phyloP scores from a whole-genome alignment of 1,284 basidiomycete genomes.

The Fomitopsis pinicola region DNA sequence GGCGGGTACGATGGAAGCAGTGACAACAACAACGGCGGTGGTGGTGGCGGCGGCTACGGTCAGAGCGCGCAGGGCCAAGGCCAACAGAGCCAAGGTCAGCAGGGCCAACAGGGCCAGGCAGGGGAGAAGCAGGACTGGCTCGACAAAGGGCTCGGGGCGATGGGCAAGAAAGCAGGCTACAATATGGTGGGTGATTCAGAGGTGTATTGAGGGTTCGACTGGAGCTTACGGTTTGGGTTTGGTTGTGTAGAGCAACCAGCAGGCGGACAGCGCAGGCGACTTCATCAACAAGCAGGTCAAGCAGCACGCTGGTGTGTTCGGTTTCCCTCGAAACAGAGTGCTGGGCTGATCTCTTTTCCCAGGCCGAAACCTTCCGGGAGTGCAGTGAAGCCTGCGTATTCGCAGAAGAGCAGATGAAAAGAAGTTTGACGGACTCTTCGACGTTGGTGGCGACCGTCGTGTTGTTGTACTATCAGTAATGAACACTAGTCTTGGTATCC shows the following conservation, averaged over 20 bases:
- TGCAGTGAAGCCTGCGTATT: constrained; percentile 12
- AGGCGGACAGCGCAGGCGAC: constrained; percentile 27
- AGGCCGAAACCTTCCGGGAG: constrained; percentile 26
- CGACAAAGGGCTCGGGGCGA: constrained; percentile 24
- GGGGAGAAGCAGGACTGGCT: constrained; percentile 27
- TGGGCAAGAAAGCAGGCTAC: constrained; percentile 22
- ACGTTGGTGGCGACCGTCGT: too few species aligned
- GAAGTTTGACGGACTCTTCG: too few species aligned
- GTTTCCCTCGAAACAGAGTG: not conserved
- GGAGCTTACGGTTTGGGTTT: not conserved
- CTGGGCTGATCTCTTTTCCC: too few species aligned
- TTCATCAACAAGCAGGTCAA: constrained; percentile 23
- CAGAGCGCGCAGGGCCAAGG: not conserved
- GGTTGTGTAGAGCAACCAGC: constrained; percentile 20
- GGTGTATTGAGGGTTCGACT: too few species aligned
- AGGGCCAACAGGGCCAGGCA: constrained; percentile 10
- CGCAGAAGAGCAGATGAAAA: too few species aligned
- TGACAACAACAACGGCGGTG: not conserved
- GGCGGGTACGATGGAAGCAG: too few species aligned
- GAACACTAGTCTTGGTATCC: too few species aligned
- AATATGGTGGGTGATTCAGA: constrained; percentile 21
- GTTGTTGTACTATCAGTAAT: too few species aligned
- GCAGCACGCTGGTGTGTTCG: constrained; percentile 15
- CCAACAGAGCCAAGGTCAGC: constrained; percentile 3
- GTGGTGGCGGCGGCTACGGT: constrained; percentile 4